Conservation (phyloP, 768 basidiomycete genomes). For the Pholiota conissans region DNA sequence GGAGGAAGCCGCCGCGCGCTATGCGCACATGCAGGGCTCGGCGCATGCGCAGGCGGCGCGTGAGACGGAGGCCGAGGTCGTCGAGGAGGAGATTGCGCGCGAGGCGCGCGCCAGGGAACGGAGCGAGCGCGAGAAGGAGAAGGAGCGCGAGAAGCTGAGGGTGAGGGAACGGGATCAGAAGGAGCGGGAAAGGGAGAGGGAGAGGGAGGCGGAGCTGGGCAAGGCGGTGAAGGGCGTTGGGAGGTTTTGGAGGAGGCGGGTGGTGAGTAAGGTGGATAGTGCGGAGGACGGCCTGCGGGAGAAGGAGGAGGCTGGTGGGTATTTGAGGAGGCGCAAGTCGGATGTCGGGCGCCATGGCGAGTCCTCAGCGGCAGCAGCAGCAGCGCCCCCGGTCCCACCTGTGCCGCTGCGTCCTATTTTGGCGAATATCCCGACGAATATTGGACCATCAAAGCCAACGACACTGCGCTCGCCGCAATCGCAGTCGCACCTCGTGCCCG, state of each 20-base stretch:
- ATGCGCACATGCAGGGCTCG: constrained; percentile 21
- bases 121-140: constrained; percentile 6
- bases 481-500: not conserved
- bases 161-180: constrained; percentile 13
- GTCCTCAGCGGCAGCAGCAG: constrained; percentile 8
- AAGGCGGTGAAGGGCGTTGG: constrained; percentile 52
- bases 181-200: constrained; percentile 11
- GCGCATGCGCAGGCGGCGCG: constrained; percentile 27
- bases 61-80: constrained; percentile 37
- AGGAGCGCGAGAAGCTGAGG: constrained; percentile 14
- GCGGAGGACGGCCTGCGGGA: constrained; percentile 16
- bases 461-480: not conserved
- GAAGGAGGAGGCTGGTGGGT: constrained; percentile 11
- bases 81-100: constrained; percentile 22
- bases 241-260: constrained; percentile 51
- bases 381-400: constrained; percentile 12
- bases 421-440: constrained; percentile 8
- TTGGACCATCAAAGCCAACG: no score
- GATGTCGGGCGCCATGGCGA: constrained; percentile 1
- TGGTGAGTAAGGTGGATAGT: constrained; percentile 16
- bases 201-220: constrained; percentile 50
- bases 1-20: constrained; percentile 22
- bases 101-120: constrained; percentile 15
- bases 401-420: constrained; percentile 17
- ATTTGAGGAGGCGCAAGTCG: constrained; percentile 17